Evolutionary conservation across 1,284 basidiomycete genomes (phyloP).

Genomic region (Cutaneotrichosporon cavernicola): DNA sequence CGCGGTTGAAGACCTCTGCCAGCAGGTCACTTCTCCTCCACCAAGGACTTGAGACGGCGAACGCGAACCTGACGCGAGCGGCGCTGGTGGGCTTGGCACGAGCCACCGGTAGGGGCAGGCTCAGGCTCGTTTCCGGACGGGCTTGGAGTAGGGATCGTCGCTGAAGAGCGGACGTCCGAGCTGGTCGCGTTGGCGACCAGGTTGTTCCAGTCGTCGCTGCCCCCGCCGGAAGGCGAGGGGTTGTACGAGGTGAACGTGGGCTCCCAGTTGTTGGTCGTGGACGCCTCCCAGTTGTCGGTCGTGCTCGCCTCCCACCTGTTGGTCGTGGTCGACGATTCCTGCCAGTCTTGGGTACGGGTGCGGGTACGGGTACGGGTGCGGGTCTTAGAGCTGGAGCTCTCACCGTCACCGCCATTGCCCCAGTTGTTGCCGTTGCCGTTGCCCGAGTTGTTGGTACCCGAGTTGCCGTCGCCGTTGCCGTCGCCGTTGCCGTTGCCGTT

Average conservation of each 20-base stretch:
- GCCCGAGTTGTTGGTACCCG: background rate
- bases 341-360: background rate
- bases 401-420: too few relatives aligned
- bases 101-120: background rate
- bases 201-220: background rate
- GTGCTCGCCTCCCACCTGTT: background rate
- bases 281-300: background rate
- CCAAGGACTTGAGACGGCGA: background rate
- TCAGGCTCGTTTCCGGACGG: background rate
- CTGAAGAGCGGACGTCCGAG: background rate
- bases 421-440: background rate
- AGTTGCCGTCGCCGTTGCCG: background rate
- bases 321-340: background rate
- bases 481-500: background rate
- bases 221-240: background rate
- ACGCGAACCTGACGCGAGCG: background rate
- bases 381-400: background rate
- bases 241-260: background rate
- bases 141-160: background rate
- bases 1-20: constrained; percentile 1
- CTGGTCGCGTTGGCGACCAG: background rate
- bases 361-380: background rate
- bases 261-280: background rate
- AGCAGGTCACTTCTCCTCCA: background rate
- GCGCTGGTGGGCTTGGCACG: background rate